These are phyloP conservation scores for Fraxinus quadrangulata DNA, from an alignment of 257 asterid species.

Conservation along the genomic window DNA sequence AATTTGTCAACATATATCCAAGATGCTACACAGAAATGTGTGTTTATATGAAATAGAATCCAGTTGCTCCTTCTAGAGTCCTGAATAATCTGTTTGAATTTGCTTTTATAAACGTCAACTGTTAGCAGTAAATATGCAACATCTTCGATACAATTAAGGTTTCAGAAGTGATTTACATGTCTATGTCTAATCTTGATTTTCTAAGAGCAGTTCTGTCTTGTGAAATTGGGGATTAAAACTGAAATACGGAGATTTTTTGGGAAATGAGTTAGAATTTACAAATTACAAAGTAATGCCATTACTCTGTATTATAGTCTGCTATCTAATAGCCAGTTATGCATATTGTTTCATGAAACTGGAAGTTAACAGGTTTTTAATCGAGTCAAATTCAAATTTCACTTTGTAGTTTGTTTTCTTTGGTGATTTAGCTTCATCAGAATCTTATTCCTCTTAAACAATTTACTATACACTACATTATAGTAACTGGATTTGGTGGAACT, in stretches of 20 bases:
- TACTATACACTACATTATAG: background rate
- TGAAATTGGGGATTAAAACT: background rate
- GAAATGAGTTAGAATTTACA: background rate
- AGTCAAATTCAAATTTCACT: background rate
- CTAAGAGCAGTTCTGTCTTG: background rate
- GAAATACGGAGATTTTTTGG: background rate
- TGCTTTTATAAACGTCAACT: background rate
- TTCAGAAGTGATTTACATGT: background rate
- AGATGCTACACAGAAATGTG: background rate
- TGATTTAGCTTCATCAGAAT: background rate
- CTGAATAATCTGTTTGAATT: too few relatives aligned
- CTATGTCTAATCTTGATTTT: background rate
- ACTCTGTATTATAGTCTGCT: background rate
- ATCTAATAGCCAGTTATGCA: background rate
- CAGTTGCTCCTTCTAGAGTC: too few relatives aligned
- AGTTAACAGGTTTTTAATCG: background rate
- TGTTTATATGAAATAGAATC: background rate
- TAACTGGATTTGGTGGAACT: background rate
- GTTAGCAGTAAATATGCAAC: background rate
- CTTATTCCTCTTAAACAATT: background rate
- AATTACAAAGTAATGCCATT: too few relatives aligned
- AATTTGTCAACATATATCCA: background rate
- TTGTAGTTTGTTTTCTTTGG: background rate
- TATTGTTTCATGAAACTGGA: background rate
- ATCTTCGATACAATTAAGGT: background rate